Evolutionary conservation across 495 filamentous ascomycete species (phyloP).

Genomic region (Neurospora sp.): DNA sequence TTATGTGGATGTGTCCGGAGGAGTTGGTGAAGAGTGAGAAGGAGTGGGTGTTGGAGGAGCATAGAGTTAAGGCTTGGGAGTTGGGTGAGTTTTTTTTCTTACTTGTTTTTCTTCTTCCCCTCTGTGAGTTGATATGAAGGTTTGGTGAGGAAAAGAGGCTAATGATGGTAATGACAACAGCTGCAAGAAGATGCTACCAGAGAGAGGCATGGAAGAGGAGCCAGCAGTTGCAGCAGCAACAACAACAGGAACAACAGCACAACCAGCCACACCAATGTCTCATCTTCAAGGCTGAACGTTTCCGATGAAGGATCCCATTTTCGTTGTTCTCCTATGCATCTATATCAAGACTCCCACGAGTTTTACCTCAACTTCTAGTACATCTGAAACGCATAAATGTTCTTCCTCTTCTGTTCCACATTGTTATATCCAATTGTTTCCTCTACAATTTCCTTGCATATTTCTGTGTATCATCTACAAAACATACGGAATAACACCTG

Average conservation of each 20-base stretch:
- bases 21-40: constrained; percentile 24
- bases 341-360: neutral
- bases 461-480: neutral
- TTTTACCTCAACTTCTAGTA: neutral
- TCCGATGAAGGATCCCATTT: neutral
- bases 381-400: neutral
- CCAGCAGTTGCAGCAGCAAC: neutral
- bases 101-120: neutral
- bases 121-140: too few species aligned
- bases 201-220: neutral
- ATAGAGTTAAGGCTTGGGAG: constrained; percentile 16
- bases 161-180: neutral
- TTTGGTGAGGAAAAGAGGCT: neutral
- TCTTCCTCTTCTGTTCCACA: neutral
- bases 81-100: constrained; percentile 22
- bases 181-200: neutral
- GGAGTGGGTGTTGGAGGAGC: constrained; percentile 23
- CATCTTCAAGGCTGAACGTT: neutral
- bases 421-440: neutral
- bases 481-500: neutral
- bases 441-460: neutral
- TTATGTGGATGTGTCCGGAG: constrained; percentile 30
- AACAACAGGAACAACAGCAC: neutral
- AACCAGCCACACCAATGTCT: neutral
- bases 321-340: neutral